These are phyloP conservation scores for Cyberlindnera veronae DNA, from an alignment of 805 yeast species.

Conservation along the genomic window DNA sequence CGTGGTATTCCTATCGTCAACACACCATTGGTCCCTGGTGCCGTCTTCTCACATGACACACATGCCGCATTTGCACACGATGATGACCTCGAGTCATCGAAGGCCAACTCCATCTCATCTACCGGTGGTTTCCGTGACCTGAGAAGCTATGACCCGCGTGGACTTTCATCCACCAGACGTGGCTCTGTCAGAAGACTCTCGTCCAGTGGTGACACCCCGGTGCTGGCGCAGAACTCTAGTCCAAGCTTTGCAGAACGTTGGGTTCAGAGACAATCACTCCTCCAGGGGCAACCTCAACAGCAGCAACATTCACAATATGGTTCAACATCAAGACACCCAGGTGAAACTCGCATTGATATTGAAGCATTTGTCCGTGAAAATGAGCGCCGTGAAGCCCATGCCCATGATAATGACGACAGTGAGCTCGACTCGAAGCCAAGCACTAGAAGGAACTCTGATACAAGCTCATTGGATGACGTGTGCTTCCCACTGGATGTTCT, in stretches of 20 bases:
- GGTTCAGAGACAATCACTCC: conserved; percentile 23
- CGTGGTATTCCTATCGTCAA: not conserved
- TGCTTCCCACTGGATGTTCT: conserved; percentile 65
- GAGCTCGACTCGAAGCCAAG: conserved; percentile 41
- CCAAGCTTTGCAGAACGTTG: conserved; percentile 29
- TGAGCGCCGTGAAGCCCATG: conserved; percentile 1
- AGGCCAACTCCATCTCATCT: conserved; percentile 11
- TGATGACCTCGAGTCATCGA: conserved; percentile 3
- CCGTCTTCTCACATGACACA: conserved; percentile 6
- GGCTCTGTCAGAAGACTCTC: conserved; percentile 4
- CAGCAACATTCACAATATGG: conserved; percentile 2
- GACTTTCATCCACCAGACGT: conserved; percentile 7
- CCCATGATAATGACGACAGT: conserved; percentile 14
- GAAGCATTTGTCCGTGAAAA: conserved; percentile 7
- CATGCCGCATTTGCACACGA: conserved; percentile 4
- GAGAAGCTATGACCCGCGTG: conserved; percentile 17
- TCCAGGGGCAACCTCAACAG: not conserved
- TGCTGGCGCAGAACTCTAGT: conserved; percentile 7
- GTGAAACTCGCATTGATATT: conserved; percentile 9
- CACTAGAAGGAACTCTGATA: conserved; percentile 41
- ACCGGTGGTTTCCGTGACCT: conserved; percentile 16
- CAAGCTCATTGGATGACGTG: conserved; percentile 85
- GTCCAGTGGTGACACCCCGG: not conserved
- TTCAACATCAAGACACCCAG: conserved; percentile 3
- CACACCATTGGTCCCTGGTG: conserved; percentile 3